Conservation (phyloP, 768 basidiomycete species). For the Exsudoporus frostii region DNA sequence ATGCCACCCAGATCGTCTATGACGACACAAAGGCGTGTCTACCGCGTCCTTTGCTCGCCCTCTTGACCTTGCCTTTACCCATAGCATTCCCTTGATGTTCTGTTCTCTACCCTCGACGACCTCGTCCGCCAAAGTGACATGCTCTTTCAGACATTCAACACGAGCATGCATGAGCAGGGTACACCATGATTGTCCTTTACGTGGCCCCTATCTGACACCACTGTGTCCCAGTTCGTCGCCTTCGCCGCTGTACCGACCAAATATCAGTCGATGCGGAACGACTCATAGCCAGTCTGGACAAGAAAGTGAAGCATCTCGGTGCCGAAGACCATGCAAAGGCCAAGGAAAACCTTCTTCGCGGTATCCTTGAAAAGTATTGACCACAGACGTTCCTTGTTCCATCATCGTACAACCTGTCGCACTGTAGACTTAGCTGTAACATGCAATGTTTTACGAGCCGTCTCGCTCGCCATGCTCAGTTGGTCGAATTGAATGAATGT, state of each 20-base stretch:
- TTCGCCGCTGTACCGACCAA: constrained; percentile 39
- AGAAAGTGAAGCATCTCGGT: constrained; percentile 42
- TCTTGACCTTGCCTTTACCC: constrained; percentile 13
- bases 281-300: constrained; percentile 50
- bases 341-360: constrained; percentile 34
- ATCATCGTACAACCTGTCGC: not conserved
- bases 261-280: constrained; percentile 53
- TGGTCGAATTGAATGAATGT: not conserved
- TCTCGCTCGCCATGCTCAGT: not conserved
- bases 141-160: constrained; percentile 51
- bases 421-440: constrained; percentile 7
- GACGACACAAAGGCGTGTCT: constrained; percentile 42
- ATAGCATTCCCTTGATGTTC: constrained; percentile 42
- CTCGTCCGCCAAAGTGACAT: constrained; percentile 46
- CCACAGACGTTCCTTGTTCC: not conserved
- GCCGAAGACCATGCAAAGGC: constrained; percentile 33
- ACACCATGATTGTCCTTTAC: constrained; percentile 12
- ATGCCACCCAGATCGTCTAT: constrained; percentile 39
- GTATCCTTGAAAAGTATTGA: constrained; percentile 34
- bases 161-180: constrained; percentile 47
- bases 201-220: constrained; percentile 4
- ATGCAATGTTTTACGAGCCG: not conserved
- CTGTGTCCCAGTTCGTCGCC: constrained; percentile 40
- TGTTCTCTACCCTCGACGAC: constrained; percentile 46
- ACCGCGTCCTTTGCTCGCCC: not conserved